phyloP scores from a whole-genome alignment of 2,329 filamentous ascomycete species.

The Allantophomopsis lycopodina region DNA sequence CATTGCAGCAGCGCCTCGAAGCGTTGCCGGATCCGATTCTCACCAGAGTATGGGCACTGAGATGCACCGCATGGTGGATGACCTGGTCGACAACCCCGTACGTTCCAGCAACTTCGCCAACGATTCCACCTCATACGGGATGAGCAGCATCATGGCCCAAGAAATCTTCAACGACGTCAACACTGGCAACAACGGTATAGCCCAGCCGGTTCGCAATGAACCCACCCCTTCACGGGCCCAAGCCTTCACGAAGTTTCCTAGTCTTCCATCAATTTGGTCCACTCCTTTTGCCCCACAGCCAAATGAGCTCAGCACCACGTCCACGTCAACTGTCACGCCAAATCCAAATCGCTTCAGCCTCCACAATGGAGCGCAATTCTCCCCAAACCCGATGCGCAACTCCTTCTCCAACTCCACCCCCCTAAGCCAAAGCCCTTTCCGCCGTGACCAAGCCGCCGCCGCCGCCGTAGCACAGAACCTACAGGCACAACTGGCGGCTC shows the following conservation, averaged over 20 bases:
- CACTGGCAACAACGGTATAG: no score
- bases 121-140: conserved; percentile 32
- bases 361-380: no score
- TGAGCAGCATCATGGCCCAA: conserved; percentile 36
- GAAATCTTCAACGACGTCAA: conserved; percentile 29
- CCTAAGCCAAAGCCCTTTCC: no score
- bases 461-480: no score
- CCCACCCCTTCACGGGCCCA: conserved; percentile 18
- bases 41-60: conserved; percentile 25
- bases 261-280: conserved; percentile 28
- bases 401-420: no score
- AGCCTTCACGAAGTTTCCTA: conserved; percentile 16
- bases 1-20: conserved; percentile 3
- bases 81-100: conserved; percentile 28
- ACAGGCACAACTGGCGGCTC: no score
- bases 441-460: no score
- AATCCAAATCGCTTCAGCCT: no score
- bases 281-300: conserved; percentile 27
- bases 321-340: no score
- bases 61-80: conserved; percentile 43
- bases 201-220: conserved; percentile 1
- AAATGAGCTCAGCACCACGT: conserved; percentile 20
- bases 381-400: no score
- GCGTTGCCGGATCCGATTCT: conserved; percentile 8
- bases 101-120: conserved; percentile 1